Conservation (phyloP, 495 filamentous ascomycete species). For the Emericellopsis terricola region DNA sequence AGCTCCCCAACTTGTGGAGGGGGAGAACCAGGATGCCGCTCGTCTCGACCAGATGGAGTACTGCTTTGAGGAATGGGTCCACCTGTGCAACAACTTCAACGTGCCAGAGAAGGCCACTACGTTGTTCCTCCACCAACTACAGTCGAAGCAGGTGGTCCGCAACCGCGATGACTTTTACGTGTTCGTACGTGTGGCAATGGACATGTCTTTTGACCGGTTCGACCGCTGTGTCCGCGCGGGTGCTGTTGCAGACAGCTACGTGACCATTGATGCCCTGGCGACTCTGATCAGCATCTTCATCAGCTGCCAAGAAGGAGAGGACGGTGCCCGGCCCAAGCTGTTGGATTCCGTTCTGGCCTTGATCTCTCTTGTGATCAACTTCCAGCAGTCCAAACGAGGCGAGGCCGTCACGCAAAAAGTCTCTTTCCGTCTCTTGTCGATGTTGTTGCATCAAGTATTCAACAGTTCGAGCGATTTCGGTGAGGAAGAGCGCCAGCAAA, state of each 20-base stretch:
- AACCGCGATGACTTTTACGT: slow-evolving; percentile 53
- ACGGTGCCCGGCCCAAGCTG: slow-evolving; percentile 37
- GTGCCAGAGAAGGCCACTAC: slow-evolving; percentile 49
- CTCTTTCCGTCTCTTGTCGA: slow-evolving; percentile 83
- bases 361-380: slow-evolving; percentile 62
- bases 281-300: slow-evolving; percentile 63
- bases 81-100: slow-evolving; percentile 55
- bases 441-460: slow-evolving; percentile 48
- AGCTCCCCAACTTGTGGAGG: slow-evolving; percentile 25
- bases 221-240: slow-evolving; percentile 37
- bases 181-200: slow-evolving; percentile 71
- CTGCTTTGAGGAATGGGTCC: slow-evolving; percentile 85
- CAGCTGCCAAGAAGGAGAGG: slow-evolving; percentile 33
- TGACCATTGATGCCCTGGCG: slow-evolving; percentile 71
- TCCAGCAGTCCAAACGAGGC: slow-evolving; percentile 65
- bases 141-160: slow-evolving; percentile 48
- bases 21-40: slow-evolving; percentile 8
- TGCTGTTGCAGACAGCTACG: slow-evolving; percentile 48
- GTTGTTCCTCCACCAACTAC: slow-evolving; percentile 74
- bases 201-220: slow-evolving; percentile 55
- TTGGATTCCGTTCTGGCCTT: slow-evolving; percentile 60
- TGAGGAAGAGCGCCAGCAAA: slow-evolving; percentile 42
- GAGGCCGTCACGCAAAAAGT: slow-evolving; percentile 75
- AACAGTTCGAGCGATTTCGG: slow-evolving; percentile 14
- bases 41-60: slow-evolving; percentile 79